phyloP scores from a whole-genome alignment of 108 stramenopile species.

The Skeletonema grethae region DNA sequence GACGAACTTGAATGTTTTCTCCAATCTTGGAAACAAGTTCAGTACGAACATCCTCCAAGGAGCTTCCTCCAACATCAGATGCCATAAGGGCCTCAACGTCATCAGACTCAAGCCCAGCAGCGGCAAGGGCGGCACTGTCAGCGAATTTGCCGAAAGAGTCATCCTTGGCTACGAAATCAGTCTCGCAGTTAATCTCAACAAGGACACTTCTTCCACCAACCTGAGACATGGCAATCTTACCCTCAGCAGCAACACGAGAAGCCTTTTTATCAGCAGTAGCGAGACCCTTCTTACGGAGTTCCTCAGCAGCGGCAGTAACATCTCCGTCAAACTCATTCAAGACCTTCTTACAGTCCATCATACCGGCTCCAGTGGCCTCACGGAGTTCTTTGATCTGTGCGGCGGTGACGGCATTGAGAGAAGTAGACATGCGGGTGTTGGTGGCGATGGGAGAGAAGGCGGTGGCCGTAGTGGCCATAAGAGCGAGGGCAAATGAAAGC shows the following conservation, averaged over 20 bases:
- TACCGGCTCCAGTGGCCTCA: constrained; percentile 75
- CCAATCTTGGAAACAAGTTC: constrained; percentile 83
- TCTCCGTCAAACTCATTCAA: constrained; percentile 77
- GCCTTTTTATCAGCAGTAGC: constrained; percentile 88
- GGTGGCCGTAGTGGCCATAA: constrained; percentile 43
- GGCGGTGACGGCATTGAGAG: constrained; percentile 44
- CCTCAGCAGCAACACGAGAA: constrained; percentile 75
- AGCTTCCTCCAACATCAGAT: constrained; percentile 44
- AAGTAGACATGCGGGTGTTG: constrained; percentile 19
- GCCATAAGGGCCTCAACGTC: constrained; percentile 56
- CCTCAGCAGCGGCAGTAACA: constrained; percentile 71
- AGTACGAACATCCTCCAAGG: constrained; percentile 51
- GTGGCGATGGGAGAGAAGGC: constrained; percentile 44
- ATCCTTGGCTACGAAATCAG: constrained; percentile 85
- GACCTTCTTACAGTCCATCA: constrained; percentile 92
- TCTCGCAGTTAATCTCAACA: constrained; percentile 90
- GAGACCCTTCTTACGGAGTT: constrained; percentile 76
- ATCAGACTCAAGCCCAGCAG: constrained; percentile 42
- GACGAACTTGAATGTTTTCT: constrained; percentile 80
- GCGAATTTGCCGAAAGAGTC: constrained; percentile 67
- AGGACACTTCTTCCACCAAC: constrained; percentile 68
- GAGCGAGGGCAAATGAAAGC: constrained; percentile 41
- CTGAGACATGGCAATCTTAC: constrained; percentile 63
- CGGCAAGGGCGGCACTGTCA: constrained; percentile 61
- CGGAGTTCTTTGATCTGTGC: constrained; percentile 77